Evolutionary conservation across 73 alveolate genomes (phyloP).

Genomic region (Paramecium biaurelia): DNA sequence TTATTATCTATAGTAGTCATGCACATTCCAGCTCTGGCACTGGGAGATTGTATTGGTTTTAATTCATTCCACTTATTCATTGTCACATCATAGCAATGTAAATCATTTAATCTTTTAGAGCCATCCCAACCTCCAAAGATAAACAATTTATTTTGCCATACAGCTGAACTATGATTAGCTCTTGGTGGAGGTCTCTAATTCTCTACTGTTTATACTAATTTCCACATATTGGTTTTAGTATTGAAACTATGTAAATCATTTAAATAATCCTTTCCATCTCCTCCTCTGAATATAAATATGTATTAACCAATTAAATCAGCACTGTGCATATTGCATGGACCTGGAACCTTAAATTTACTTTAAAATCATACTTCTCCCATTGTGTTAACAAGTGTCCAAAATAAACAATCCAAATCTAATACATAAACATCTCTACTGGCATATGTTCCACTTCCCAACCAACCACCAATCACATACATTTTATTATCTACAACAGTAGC

Average conservation of each 20-base stretch:
- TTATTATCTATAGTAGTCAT: constrained; percentile 75
- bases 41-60: constrained; percentile 72
- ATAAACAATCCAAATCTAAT: constrained; percentile 67
- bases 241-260: constrained; percentile 85
- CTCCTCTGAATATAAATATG: constrained; percentile 90
- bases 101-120: constrained; percentile 79
- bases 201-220: constrained; percentile 55
- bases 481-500: constrained; percentile 82
- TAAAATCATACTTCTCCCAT: constrained; percentile 63
- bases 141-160: constrained; percentile 67
- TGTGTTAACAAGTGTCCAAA: constrained; percentile 74
- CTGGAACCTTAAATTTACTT: constrained; percentile 56
- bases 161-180: constrained; percentile 87
- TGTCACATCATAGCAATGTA: constrained; percentile 66
- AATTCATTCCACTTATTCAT: constrained; percentile 70
- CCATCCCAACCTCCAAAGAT: constrained; percentile 97
- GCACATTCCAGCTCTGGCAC: constrained; percentile 94
- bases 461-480: constrained; percentile 87
- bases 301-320: constrained; percentile 79
- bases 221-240: constrained; percentile 70
- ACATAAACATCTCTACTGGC: constrained; percentile 86
- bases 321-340: constrained; percentile 95
- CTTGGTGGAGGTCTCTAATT: constrained; percentile 86
- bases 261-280: constrained; percentile 90
- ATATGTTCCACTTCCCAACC: constrained; percentile 85